These are phyloP conservation scores for Pyrus pyrifolia DNA, from an alignment of 306 rosid species.

Conservation along the genomic window DNA sequence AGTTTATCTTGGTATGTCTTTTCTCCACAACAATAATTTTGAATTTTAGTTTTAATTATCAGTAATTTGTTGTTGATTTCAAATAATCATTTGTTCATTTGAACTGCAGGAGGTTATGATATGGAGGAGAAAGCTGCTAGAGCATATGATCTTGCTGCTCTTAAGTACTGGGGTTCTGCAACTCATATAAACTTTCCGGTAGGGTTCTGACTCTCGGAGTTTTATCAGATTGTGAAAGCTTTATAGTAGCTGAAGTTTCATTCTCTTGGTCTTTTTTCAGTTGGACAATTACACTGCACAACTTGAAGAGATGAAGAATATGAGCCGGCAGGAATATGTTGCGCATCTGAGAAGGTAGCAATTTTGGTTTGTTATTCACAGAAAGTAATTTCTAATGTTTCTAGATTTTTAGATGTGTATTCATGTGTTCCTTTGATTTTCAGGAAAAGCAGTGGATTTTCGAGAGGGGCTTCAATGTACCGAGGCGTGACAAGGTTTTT, in stretches of 20 bases:
- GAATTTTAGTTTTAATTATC: background rate
- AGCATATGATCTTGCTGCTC: conserved; percentile 96
- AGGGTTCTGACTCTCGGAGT: background rate
- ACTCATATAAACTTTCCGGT: conserved; percentile 92
- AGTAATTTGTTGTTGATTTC: background rate
- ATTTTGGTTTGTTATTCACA: background rate
- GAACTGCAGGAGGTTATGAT: conserved; percentile 82
- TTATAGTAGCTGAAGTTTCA: background rate
- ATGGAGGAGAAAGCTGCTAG: conserved; percentile 99
- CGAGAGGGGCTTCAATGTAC: conserved; percentile 94
- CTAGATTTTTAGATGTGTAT: background rate
- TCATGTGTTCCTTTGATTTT: conserved; percentile 5
- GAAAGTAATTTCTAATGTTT: background rate
- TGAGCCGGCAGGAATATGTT: conserved; percentile 92
- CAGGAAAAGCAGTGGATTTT: conserved; percentile 98
- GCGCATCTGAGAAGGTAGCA: conserved; percentile 86
- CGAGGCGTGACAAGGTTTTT: conserved; percentile 92
- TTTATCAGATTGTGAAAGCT: background rate
- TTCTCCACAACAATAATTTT: background rate
- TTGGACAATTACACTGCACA: conserved; percentile 60
- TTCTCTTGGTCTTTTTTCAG: conserved; percentile 29
- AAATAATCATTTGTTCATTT: background rate
- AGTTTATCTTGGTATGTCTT: conserved; percentile 81
- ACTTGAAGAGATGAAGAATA: conserved; percentile 89
- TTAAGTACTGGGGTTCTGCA: conserved; percentile 94